Percentiles rank a stretch among this genome's conserved stretches.
These are phyloP conservation scores for Didymella pomorum DNA, from an alignment of 2,329 filamentous ascomycete genomes.

Conservation along the genomic window DNA sequence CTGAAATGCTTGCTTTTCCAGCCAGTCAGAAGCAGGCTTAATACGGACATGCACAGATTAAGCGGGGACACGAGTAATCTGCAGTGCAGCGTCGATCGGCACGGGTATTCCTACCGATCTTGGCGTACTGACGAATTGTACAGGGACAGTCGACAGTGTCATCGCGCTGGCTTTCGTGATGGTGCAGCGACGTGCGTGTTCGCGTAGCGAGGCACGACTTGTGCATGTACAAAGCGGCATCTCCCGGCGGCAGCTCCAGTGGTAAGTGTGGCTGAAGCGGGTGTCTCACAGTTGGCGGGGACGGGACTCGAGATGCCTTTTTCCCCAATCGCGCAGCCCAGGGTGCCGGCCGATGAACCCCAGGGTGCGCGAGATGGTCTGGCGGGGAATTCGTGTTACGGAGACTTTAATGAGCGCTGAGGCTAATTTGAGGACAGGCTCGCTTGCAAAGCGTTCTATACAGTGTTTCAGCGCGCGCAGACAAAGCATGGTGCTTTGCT, in stretches of 20 bases:
- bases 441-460: constrained; percentile 72
- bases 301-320: constrained; percentile 7
- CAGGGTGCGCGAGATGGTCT: constrained; percentile 29
- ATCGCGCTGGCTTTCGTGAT: constrained; percentile 70
- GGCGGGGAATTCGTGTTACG: constrained; percentile 23
- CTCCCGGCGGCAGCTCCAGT: constrained; percentile 66
- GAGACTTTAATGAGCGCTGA: constrained; percentile 18
- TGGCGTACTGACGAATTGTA: constrained; percentile 28
- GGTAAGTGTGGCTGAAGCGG: constrained; percentile 60
- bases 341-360: constrained; percentile 16
- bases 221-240: constrained; percentile 57
- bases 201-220: constrained; percentile 45
- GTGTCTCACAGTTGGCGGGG: constrained; percentile 36
- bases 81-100: constrained; percentile 29
- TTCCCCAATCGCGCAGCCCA: constrained; percentile 16
- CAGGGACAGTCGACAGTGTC: constrained; percentile 72
- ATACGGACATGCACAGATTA: constrained; percentile 21
- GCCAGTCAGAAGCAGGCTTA: constrained; percentile 22
- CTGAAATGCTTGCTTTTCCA: constrained; percentile 23
- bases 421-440: constrained; percentile 60
- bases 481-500: constrained; percentile 71
- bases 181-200: constrained; percentile 64
- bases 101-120: constrained; percentile 21
- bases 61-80: constrained; percentile 24
- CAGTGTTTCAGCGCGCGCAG: constrained; percentile 75